phyloP scores from a whole-genome alignment of 371 early-diverging fungal species.

The Apophysomyces variabilis region DNA sequence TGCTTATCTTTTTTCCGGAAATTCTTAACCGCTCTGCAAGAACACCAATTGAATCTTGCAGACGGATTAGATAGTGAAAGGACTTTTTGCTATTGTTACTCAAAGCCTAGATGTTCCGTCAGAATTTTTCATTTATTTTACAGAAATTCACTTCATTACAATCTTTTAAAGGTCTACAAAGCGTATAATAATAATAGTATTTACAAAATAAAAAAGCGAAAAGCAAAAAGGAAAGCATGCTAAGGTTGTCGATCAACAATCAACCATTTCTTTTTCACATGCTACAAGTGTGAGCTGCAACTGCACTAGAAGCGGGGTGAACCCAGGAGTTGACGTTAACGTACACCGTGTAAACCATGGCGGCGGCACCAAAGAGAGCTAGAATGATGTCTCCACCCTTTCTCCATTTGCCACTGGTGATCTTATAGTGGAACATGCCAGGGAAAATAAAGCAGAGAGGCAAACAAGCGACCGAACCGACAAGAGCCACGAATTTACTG shows the following conservation, averaged over 20 bases:
- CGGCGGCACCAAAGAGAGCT: constrained; percentile 59
- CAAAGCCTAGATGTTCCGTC: no score
- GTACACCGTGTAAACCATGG: constrained; percentile 52
- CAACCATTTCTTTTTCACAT: constrained; percentile 17
- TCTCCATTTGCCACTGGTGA: constrained; percentile 37
- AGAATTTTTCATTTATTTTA: no score
- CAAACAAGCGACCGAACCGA: constrained; percentile 48
- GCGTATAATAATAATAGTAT: no score
- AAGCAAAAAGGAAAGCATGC: background rate
- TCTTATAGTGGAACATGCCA: constrained; percentile 73
- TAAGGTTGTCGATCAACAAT: constrained; percentile 22
- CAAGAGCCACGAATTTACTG: constrained; percentile 76
- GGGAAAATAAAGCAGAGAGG: constrained; percentile 53
- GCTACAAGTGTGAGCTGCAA: constrained; percentile 9
- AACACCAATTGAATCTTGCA: no score
- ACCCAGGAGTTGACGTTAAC: constrained; percentile 47
- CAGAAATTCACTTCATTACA: no score
- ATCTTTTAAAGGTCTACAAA: no score
- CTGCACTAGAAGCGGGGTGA: constrained; percentile 23
- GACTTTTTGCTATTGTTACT: no score
- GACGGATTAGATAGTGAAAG: no score
- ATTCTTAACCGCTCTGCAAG: no score
- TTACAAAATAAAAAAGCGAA: no score
- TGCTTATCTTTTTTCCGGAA: no score
- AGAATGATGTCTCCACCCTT: constrained; percentile 48